Evolutionary conservation across 768 basidiomycete species (phyloP).

Genomic region (Leucogyrophana mollusca): DNA sequence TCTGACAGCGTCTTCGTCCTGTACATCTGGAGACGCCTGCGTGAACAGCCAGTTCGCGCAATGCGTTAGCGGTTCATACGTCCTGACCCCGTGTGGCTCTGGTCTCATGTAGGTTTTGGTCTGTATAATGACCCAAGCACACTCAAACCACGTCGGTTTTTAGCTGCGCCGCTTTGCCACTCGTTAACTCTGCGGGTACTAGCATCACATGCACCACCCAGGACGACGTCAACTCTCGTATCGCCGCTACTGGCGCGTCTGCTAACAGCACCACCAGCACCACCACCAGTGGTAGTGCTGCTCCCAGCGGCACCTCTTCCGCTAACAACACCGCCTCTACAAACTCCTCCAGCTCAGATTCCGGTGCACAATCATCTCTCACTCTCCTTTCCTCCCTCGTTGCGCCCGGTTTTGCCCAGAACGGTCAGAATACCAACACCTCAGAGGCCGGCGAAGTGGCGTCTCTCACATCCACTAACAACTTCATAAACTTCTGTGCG

Average conservation of each 20-base stretch:
- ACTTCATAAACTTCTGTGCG: slow-evolving; percentile 71
- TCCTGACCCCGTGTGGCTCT: slow-evolving; percentile 19
- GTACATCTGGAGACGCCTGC: slow-evolving; percentile 45
- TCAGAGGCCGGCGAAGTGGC: slow-evolving; percentile 46
- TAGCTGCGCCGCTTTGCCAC: slow-evolving; percentile 43
- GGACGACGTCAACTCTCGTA: slow-evolving; percentile 45
- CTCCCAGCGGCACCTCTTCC: slow-evolving; percentile 14
- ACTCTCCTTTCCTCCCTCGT: slow-evolving; percentile 50
- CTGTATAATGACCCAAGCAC: background rate
- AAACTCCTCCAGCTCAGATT: slow-evolving; percentile 12
- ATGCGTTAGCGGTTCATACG: slow-evolving; percentile 47
- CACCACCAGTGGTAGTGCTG: slow-evolving; percentile 10
- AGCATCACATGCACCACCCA: slow-evolving; percentile 50
- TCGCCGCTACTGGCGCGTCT: slow-evolving; percentile 34
- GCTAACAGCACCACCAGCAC: slow-evolving; percentile 19
- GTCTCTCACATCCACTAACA: slow-evolving; percentile 64
- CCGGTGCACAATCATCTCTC: slow-evolving; percentile 22
- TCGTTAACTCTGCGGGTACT: slow-evolving; percentile 49
- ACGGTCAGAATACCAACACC: slow-evolving; percentile 39
- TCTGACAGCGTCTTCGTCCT: slow-evolving; percentile 30
- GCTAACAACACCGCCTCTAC: slow-evolving; percentile 7
- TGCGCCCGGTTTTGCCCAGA: slow-evolving; percentile 50
- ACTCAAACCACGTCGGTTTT: background rate
- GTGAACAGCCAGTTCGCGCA: slow-evolving; percentile 50
- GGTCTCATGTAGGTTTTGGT: slow-evolving; percentile 14